Base-by-base conservation (phyloP, 176 grass and related monocot genomes). In the Cymbopogon citratus region DNA sequence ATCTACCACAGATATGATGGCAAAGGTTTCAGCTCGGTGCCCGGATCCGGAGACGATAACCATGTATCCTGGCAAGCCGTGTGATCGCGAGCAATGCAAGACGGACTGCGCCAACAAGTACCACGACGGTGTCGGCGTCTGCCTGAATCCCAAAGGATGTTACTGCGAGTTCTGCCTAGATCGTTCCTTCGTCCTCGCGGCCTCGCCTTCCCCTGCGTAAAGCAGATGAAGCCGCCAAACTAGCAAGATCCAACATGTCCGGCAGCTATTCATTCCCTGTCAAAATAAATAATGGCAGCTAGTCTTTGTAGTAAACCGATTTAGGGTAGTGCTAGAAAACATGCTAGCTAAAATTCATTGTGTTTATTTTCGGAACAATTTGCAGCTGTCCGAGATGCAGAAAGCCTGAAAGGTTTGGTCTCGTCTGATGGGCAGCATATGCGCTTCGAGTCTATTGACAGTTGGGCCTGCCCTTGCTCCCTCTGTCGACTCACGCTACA, bases 161-260 rank as follows among this genome's bases (percentile, higher is more conserved):
- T 1, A 79, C 4, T 79, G 76, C 61, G 61, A 79, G 61, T 79
- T 1, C 76, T 79, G 76, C 40, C 61, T 66, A 5, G 76, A 79
- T 48, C 19, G 0, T 13, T 4, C 2, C 48, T 57, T 29, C 0
- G 1, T 3, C 9, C 16, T 18, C 29, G 27, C 15, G 31, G 63
- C n/a, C 0, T 70, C 67, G 11, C 31, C 59, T 63, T 0, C 56
- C n/a, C 16, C 61, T 7, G 27, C 26, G 11, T 61, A 9, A 66
- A 66, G 4, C 41, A 21, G 76, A 48, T 45, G 57, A n/a, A 56
- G 49, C 49, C 18, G 19, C 51, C 6, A n/a, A n/a, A 19, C 51
- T 54, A 57, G 21, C 52, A 57, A n/a, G 19, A 23, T 1, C 21
- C 6, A 9, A n/a, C 18, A n/a, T 57, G 7, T 54, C 18, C 49